These are phyloP conservation scores for Lasiodiplodia sp. DNA, from an alignment of 2,329 filamentous ascomycete species.

Conservation along the genomic window DNA sequence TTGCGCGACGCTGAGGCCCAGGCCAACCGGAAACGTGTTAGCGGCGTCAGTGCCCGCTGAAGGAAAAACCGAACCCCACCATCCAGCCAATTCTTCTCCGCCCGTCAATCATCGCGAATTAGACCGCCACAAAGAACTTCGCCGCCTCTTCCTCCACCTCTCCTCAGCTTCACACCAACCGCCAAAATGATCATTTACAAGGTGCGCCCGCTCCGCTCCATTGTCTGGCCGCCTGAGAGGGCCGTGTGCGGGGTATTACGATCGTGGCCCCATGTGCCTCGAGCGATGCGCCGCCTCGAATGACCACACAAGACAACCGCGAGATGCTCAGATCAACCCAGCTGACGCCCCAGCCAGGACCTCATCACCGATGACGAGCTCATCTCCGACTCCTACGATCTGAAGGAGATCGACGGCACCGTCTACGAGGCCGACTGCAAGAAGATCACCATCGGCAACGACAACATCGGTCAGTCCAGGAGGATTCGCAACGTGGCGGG, in stretches of 20 bases:
- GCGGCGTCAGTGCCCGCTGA: conserved; percentile 5
- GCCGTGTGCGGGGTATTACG: conserved; percentile 23
- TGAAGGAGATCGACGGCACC: conserved; percentile 79
- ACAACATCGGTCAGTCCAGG: conserved; percentile 71
- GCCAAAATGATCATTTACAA: conserved; percentile 66
- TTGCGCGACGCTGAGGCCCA: conserved; percentile 16
- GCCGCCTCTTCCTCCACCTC: conserved; percentile 30
- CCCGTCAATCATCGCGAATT: conserved; percentile 26
- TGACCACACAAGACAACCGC: conserved; percentile 24
- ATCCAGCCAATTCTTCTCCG: conserved; percentile 29
- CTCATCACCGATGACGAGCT: conserved; percentile 90
- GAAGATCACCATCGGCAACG: conserved; percentile 82
- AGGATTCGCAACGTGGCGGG: background rate
- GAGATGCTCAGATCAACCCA: background rate
- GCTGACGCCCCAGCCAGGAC: conserved; percentile 68
- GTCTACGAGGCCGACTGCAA: conserved; percentile 91
- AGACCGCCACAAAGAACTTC: conserved; percentile 20
- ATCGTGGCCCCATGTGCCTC: conserved; percentile 32
- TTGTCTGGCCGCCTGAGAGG: conserved; percentile 37
- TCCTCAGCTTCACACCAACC: conserved; percentile 31
- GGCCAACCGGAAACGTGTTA: background rate
- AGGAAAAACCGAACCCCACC: conserved; percentile 29
- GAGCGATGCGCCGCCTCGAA: conserved; percentile 25
- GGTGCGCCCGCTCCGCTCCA: conserved; percentile 49
- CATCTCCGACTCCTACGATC: conserved; percentile 91